Conservation (phyloP, 2,329 filamentous ascomycete genomes). For the Aspergillus sp. region DNA sequence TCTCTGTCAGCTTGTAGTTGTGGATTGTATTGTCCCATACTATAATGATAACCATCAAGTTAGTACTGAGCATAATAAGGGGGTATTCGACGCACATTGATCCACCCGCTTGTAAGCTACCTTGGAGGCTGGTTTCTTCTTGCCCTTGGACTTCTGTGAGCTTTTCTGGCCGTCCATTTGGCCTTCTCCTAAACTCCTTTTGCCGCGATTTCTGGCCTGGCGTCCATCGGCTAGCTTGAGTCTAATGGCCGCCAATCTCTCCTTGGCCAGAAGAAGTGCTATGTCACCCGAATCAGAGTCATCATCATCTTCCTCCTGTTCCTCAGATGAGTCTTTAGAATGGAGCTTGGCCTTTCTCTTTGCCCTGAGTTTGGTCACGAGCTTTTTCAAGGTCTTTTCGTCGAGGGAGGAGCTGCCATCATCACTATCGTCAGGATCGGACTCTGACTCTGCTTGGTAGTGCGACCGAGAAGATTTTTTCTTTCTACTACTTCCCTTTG, state of each 20-base stretch:
- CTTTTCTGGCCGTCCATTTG: constrained; percentile 14
- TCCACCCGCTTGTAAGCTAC: constrained; percentile 67
- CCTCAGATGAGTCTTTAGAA: constrained; percentile 25
- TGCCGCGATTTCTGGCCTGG: constrained; percentile 9
- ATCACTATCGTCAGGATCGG: constrained; percentile 20
- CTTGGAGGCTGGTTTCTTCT: constrained; percentile 48
- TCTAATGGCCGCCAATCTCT: constrained; percentile 15
- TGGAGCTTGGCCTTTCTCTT: constrained; percentile 29
- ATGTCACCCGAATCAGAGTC: constrained; percentile 22
- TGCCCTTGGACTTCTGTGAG: constrained; percentile 26
- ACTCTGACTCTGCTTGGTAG: constrained; percentile 16
- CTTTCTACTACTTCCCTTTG: constrained; percentile 18
- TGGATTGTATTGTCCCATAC: constrained; percentile 54
- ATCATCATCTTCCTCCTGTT: constrained; percentile 26
- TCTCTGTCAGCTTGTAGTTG: constrained; percentile 65
- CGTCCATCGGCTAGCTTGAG: constrained; percentile 15
- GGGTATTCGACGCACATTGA: constrained; percentile 39
- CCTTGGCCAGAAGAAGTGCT: constrained; percentile 16
- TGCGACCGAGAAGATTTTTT: constrained; percentile 37
- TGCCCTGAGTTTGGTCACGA: constrained; percentile 27
- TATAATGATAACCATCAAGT: constrained; percentile 6
- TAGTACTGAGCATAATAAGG: constrained; percentile 1
- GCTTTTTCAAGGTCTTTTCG: constrained; percentile 27
- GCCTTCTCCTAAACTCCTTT: constrained; percentile 1
- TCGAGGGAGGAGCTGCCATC: constrained; percentile 21